phyloP scores from a whole-genome alignment of 139 green algal genomes.

The Closterium sp. region DNA sequence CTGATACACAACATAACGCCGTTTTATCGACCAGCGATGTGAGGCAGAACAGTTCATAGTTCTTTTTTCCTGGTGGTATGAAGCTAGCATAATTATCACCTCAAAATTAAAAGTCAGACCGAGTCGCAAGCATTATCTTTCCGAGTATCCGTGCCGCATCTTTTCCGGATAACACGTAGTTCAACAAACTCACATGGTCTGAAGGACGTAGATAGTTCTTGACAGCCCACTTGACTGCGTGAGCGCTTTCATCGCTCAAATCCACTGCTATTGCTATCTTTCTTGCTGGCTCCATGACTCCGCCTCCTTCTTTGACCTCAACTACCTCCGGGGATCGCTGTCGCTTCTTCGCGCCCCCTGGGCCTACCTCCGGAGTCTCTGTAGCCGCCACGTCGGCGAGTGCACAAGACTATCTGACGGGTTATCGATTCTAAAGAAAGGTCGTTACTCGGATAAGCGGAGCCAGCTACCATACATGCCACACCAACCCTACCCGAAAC shows the following conservation, averaged over 20 bases:
- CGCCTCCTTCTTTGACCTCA: not conserved
- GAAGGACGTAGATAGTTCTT: slow-evolving; percentile 19
- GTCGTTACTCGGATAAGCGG: not conserved
- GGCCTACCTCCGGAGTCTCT: not conserved
- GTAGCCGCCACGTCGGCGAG: not conserved
- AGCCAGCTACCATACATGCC: not conserved
- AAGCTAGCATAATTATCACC: too few species aligned
- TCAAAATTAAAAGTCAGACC: too few species aligned
- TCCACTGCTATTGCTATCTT: slow-evolving; percentile 40
- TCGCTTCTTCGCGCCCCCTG: not conserved
- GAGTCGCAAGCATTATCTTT: too few species aligned
- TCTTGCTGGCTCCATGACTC: not conserved
- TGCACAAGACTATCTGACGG: not conserved
- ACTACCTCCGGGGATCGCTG: not conserved
- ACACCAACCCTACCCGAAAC: not conserved
- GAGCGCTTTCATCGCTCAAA: slow-evolving; percentile 30
- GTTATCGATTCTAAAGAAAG: not conserved
- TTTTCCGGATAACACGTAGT: not conserved
- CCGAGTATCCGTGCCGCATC: not conserved
- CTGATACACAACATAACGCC: not conserved
- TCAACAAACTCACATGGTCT: slow-evolving; percentile 14
- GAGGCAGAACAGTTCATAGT: not conserved
- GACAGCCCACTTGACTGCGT: slow-evolving; percentile 25
- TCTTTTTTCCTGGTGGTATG: too few species aligned
- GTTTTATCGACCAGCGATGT: not conserved